These are phyloP conservation scores for Trichoderma guizhouense DNA, from an alignment of 2,329 filamentous ascomycete species.

Conservation along the genomic window DNA sequence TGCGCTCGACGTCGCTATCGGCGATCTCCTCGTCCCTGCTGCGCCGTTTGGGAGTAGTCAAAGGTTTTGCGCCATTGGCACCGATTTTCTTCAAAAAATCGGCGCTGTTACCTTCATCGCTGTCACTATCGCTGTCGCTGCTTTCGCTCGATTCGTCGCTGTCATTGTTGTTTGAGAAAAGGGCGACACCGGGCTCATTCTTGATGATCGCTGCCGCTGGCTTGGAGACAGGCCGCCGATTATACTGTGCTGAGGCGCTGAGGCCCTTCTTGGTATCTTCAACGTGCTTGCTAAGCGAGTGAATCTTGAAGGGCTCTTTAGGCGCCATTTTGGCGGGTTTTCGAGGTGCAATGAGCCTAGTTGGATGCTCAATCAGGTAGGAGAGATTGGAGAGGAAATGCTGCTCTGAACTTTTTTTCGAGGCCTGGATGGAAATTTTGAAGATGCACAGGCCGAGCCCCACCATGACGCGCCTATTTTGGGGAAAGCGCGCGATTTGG, in stretches of 20 bases:
- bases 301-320: slow-evolving; percentile 35
- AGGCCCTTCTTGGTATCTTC: slow-evolving; percentile 37
- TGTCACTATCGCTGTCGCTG: slow-evolving; percentile 34
- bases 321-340: slow-evolving; percentile 34
- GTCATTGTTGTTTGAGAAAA: slow-evolving; percentile 33
- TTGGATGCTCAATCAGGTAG: slow-evolving; percentile 24
- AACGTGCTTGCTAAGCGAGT: slow-evolving; percentile 39
- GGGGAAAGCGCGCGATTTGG: slow-evolving; percentile 8
- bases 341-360: slow-evolving; percentile 18
- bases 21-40: slow-evolving; percentile 39
- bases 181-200: slow-evolving; percentile 27
- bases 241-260: slow-evolving; percentile 33
- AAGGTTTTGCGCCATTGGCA: slow-evolving; percentile 19
- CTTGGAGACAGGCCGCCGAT: slow-evolving; percentile 27
- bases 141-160: slow-evolving; percentile 34
- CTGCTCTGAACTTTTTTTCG: slow-evolving; percentile 9
- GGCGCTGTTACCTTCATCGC: slow-evolving; percentile 28
- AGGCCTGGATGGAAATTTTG: slow-evolving; percentile 16
- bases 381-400: neutral
- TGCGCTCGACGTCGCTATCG: slow-evolving; percentile 41
- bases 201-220: slow-evolving; percentile 31
- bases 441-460: slow-evolving; percentile 11
- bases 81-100: slow-evolving; percentile 35
- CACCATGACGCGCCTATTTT: slow-evolving; percentile 16
- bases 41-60: slow-evolving; percentile 26